phyloP scores from a whole-genome alignment of 768 basidiomycete genomes.

The Termitomyces sp. region DNA sequence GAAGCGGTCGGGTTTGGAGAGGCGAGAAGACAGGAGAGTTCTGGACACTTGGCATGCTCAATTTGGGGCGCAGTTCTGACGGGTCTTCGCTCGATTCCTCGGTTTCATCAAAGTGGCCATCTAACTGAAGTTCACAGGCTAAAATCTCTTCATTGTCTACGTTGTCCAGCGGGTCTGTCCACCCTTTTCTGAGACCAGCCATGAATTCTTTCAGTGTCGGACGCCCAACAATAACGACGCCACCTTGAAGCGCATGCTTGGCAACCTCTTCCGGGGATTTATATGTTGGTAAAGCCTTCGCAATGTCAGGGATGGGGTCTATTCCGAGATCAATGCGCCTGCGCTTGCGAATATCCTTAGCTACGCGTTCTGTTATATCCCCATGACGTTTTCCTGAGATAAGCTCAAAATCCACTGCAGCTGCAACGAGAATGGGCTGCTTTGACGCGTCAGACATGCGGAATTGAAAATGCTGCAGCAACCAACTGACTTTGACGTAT shows the following conservation, averaged over 20 bases:
- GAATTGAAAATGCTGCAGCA: constrained; percentile 10
- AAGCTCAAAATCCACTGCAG: constrained; percentile 89
- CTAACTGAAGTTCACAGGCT: constrained; percentile 59
- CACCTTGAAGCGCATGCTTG: constrained; percentile 69
- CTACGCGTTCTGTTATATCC: constrained; percentile 72
- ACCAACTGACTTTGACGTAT: constrained; percentile 83
- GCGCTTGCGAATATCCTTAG: constrained; percentile 64
- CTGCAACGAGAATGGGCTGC: constrained; percentile 91
- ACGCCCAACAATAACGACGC: constrained; percentile 80
- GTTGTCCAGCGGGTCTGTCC: constrained; percentile 65
- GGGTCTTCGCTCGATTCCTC: constrained; percentile 18
- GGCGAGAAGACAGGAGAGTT: constrained; percentile 25
- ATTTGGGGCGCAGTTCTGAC: constrained; percentile 12
- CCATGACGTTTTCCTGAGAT: constrained; percentile 78
- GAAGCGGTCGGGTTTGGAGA: constrained; percentile 10
- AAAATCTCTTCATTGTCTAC: constrained; percentile 69
- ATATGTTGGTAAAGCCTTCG: constrained; percentile 46
- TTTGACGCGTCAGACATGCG: constrained; percentile 9
- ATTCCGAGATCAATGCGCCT: constrained; percentile 65
- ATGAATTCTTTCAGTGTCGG: constrained; percentile 94
- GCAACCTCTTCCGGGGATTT: constrained; percentile 46
- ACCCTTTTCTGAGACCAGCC: constrained; percentile 80
- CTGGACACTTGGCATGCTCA: constrained; percentile 18
- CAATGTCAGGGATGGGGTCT: constrained; percentile 39
- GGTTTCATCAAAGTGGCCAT: constrained; percentile 75